Evolutionary conservation across 768 basidiomycete genomes (phyloP).

Genomic region (Auricularia auricula-judae): DNA sequence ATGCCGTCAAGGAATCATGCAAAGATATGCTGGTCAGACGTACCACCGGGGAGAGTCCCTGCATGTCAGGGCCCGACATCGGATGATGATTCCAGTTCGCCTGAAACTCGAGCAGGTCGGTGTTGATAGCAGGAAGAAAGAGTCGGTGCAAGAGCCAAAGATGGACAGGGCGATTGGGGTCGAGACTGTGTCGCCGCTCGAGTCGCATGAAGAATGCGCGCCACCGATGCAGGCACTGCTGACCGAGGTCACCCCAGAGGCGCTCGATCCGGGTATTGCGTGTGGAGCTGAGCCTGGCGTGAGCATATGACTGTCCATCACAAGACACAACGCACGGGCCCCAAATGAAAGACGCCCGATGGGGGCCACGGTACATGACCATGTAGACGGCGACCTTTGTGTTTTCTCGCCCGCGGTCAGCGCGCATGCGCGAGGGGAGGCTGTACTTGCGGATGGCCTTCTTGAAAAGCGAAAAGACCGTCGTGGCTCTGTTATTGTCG

Average conservation of each 20-base stretch:
- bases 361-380: constrained; percentile 21
- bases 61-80: constrained; percentile 14
- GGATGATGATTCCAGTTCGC: constrained; percentile 31
- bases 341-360: constrained; percentile 21
- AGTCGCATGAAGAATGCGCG: constrained; percentile 29
- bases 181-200: constrained; percentile 23
- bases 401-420: constrained; percentile 28
- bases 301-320: neutral
- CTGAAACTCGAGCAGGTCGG: constrained; percentile 24
- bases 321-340: constrained; percentile 11
- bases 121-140: constrained; percentile 27
- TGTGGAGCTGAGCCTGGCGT: constrained; percentile 18
- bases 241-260: constrained; percentile 33
- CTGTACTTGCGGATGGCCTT: constrained; percentile 7
- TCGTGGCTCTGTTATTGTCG: constrained; percentile 17
- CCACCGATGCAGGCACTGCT: constrained; percentile 30
- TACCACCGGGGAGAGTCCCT: constrained; percentile 15
- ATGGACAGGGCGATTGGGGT: constrained; percentile 21
- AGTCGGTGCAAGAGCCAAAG: constrained; percentile 34
- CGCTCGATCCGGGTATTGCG: constrained; percentile 33
- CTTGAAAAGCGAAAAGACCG: constrained; percentile 16
- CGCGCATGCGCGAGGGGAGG: constrained; percentile 20
- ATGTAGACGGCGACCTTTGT: constrained; percentile 22
- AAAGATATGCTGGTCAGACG: neutral
- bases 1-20: neutral